Base-by-base conservation (phyloP, 345 rosid genomes). In the Limnanthes douglasii region DNA sequence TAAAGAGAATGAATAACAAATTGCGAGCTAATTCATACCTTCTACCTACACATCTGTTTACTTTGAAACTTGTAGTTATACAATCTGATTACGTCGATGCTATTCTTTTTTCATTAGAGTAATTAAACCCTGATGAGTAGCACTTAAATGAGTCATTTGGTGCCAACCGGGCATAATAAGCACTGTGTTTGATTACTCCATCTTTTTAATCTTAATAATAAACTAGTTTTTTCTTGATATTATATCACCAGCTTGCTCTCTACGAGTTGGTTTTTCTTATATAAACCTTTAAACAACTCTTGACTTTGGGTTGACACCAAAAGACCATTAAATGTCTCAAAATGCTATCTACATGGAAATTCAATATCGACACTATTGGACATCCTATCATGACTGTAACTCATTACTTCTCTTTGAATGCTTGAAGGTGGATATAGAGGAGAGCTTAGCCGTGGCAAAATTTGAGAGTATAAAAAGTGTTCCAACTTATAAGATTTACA, bases 401-500 rank as follows among this genome's bases (percentile, higher is more conserved):
- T n/a, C n/a, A n/a, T n/a, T n/a, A n/a, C n/a, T n/a, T n/a, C 31
- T 31, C 8, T 20, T 35, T 13, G 6, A 10, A 28, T 17, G 35
- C 17, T 4, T 48, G 47, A 33, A 82, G 90, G 90, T 82, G 52
- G 82, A 82, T 21, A 68, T 72, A 18, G 90, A 69, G 15, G 78
- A 77, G 18, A 66, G 58, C 57, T 39, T 62, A 51, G 60, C 61
- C 34, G 53, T 77, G 45, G 85, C 72, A 9, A 77, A 51, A 55
- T 65, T 74, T 0, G 85, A 77, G 66, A 52, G 61, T 22, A 68
- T 82, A 52, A 73, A 70, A 67, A 74, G 37, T 31, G 74, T 72
- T 17, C 94, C 94, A 6, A 74, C 94, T 5, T 82, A 77, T 62
- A 77, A 65, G 61, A 71, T 82, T 15, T 77, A 77, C 56, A 82